Conservation (phyloP, 345 rosid species). For the Gossypioides kirkii region DNA sequence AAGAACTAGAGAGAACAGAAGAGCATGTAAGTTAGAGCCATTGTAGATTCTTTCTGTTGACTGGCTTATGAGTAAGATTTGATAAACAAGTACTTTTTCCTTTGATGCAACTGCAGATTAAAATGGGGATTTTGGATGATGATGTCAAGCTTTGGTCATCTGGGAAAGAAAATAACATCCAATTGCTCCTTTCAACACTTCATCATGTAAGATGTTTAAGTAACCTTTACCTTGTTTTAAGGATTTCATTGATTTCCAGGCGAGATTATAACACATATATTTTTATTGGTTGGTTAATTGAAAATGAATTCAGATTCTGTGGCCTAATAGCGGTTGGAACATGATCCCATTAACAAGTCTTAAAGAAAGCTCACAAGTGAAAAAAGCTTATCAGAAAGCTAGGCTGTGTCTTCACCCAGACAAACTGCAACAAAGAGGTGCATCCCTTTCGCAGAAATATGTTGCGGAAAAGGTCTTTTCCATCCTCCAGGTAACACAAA, state of each 20-base stretch:
- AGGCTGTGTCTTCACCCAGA: slow-evolving; percentile 93
- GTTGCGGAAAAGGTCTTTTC: slow-evolving; percentile 69
- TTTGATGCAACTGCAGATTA: neutral
- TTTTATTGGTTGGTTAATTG: neutral
- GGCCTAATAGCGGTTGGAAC: slow-evolving; percentile 74
- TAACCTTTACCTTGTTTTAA: neutral
- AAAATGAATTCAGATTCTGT: slow-evolving; percentile 50
- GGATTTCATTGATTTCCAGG: slow-evolving; percentile 3
- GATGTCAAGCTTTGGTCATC: slow-evolving; percentile 43
- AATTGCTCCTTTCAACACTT: slow-evolving; percentile 69
- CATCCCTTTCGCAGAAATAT: slow-evolving; percentile 56
- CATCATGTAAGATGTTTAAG: slow-evolving; percentile 46
- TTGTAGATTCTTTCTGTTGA: neutral
- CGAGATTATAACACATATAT: neutral
- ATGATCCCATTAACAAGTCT: slow-evolving; percentile 52
- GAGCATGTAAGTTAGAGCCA: slow-evolving; percentile 24
- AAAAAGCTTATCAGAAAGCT: slow-evolving; percentile 90
- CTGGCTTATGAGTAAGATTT: neutral
- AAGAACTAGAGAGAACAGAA: slow-evolving; percentile 31
- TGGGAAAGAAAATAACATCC: slow-evolving; percentile 70
- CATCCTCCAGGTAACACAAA: slow-evolving; percentile 62
- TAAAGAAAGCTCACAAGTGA: slow-evolving; percentile 64
- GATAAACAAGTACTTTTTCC: slow-evolving; percentile 7
- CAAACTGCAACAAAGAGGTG: slow-evolving; percentile 84
- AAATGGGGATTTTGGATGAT: neutral